These are phyloP conservation scores for Fabrea salina DNA, from an alignment of 169 alveolate species.

Conservation along the genomic window DNA sequence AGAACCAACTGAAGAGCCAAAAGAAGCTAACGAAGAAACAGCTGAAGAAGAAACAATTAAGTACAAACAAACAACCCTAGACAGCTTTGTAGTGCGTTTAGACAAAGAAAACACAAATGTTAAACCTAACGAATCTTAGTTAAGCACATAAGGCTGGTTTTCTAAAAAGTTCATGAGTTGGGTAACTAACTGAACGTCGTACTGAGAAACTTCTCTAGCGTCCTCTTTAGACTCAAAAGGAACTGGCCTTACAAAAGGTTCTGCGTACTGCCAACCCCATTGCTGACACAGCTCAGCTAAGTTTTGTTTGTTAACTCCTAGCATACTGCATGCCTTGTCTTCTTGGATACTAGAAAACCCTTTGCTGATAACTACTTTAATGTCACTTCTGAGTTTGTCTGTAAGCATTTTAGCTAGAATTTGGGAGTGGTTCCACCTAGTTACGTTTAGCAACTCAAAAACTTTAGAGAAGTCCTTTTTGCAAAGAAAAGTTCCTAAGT, in stretches of 20 bases:
- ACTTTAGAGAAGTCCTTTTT: not conserved
- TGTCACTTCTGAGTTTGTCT: not conserved
- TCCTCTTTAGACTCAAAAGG: not conserved
- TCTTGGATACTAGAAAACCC: not conserved
- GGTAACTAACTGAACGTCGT: not conserved
- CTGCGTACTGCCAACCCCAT: conserved; percentile 11
- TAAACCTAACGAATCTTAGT: too few species aligned
- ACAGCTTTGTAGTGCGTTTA: too few species aligned
- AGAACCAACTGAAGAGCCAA: too few species aligned
- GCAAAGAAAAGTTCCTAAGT: not conserved
- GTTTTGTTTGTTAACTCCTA: not conserved
- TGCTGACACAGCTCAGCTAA: not conserved
- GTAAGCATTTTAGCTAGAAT: not conserved
- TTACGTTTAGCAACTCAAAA: not conserved
- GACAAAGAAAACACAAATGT: too few species aligned
- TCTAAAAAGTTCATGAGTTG: not conserved
- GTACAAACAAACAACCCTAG: too few species aligned
- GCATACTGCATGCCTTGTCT: not conserved
- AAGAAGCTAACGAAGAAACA: too few species aligned
- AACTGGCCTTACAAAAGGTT: not conserved
- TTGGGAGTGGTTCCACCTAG: not conserved
- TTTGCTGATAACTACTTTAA: not conserved
- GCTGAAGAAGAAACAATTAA: too few species aligned
- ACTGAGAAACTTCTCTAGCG: not conserved
- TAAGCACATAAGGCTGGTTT: too few species aligned